Evolutionary conservation across 352 stramenopile species (phyloP), one percentile per base, ranked within the genome.

Genomic region (Phytophthora lateralis): DNA sequence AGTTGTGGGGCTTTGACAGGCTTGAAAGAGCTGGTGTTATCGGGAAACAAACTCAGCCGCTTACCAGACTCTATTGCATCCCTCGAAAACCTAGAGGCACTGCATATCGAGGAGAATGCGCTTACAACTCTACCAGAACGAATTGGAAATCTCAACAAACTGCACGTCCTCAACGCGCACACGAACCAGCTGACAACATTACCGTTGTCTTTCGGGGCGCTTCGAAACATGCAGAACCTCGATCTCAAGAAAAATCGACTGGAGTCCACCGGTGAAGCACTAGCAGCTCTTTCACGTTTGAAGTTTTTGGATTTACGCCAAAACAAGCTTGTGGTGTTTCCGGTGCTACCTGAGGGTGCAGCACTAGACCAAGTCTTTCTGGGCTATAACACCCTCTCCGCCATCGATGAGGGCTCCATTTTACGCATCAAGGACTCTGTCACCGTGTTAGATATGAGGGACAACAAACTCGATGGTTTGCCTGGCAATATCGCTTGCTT

Each of bases 181-280:
- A 74, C 72, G 11, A 95, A 95, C 55, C 74, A 90, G 46, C 57
- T 94, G 29, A 53, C 66, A 38, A 46, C 34, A 3, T 57, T 94
- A 0, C 83, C 85, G 6, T 4, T 59, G 1, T 87, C 76, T 1
- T 85, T 94, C 17, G 39, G 60, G 0, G 45, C 46, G 6, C 63
- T 94, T 6, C 49, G 62, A 8, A 82, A 80, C 24, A 69, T 94
- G 42, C 77, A 88, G 14, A 89, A 70, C 27, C 66, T 94, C 4
- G 82, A 94, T 41, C 50, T 94, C 27, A 93, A 90, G 71, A 92
- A 91, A 52, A 94, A 94, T 46, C 70, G 67, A 9, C 34, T 94
- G 20, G 75, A 87, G 34, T 78, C 69, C 0, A 73, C 82, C 29
- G 46, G 54, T 1, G 69, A 80, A 7, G 73, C 72, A 47, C 66